Evolutionary conservation across 1,284 basidiomycete genomes (phyloP).

Genomic region (Boletellus dicymbophilus): DNA sequence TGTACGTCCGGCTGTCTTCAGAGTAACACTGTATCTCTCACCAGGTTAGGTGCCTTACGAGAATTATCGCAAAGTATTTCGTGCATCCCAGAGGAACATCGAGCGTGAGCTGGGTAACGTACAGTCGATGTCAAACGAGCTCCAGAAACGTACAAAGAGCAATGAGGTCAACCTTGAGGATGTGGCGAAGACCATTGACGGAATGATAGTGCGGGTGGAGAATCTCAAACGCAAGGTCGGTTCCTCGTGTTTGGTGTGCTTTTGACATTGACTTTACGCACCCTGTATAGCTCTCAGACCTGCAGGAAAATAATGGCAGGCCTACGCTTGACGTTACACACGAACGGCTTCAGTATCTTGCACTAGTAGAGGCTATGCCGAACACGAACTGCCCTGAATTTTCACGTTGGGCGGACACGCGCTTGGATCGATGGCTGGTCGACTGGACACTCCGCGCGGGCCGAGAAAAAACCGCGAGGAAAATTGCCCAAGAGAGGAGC

Average conservation of each 20-base stretch:
- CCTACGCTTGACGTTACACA: slow-evolving; percentile 73
- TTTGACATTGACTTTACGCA: slow-evolving; percentile 8
- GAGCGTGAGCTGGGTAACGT: slow-evolving; percentile 75
- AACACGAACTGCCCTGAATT: slow-evolving; percentile 58
- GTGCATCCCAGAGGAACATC: slow-evolving; percentile 75
- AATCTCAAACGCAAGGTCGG: slow-evolving; percentile 80
- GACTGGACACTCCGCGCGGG: slow-evolving; percentile 88
- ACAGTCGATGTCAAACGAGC: slow-evolving; percentile 55
- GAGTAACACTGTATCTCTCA: slow-evolving; percentile 11
- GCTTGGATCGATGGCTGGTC: slow-evolving; percentile 89
- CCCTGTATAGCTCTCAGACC: slow-evolving; percentile 59
- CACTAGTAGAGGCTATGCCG: slow-evolving; percentile 57
- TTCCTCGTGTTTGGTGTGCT: slow-evolving; percentile 16
- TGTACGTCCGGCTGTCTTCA: slow-evolving; percentile 41
- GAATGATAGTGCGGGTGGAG: slow-evolving; percentile 75
- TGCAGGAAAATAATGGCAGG: slow-evolving; percentile 64
- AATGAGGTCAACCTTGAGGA: slow-evolving; percentile 48
- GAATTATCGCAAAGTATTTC: slow-evolving; percentile 82
- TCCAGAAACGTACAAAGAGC: slow-evolving; percentile 45
- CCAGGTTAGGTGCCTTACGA: slow-evolving; percentile 77
- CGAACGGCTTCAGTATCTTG: slow-evolving; percentile 72
- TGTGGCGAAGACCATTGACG: slow-evolving; percentile 64
- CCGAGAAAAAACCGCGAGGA: slow-evolving; percentile 67
- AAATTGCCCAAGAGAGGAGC: slow-evolving; percentile 67
- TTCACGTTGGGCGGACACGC: slow-evolving; percentile 73